phyloP scores from a whole-genome alignment of 2,329 filamentous ascomycete species.

The Cercospora zeae-maydis region DNA sequence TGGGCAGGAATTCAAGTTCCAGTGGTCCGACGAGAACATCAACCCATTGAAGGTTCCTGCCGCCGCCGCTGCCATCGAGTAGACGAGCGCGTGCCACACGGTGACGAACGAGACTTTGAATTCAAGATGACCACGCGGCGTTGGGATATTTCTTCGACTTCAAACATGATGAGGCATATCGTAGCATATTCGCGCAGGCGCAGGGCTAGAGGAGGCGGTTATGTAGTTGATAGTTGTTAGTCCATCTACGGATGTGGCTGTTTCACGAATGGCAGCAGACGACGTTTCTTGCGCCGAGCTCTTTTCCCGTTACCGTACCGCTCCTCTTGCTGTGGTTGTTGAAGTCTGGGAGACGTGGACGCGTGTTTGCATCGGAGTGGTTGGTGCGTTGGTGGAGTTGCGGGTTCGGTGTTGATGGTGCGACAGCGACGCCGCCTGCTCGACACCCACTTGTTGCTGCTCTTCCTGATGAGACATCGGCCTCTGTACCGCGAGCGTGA shows the following conservation, averaged over 20 bases:
- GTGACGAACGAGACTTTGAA: not conserved
- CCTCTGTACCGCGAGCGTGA: not conserved
- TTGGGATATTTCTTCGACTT: not conserved
- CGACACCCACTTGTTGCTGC: no score
- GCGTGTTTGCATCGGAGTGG: not conserved
- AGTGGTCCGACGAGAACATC: conserved; percentile 63
- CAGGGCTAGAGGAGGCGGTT: not conserved
- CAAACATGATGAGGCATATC: not conserved
- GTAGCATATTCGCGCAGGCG: conserved; percentile 10
- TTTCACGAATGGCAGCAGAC: conserved; percentile 3
- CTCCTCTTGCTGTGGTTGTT: not conserved
- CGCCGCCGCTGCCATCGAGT: conserved; percentile 29
- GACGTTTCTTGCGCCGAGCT: not conserved
- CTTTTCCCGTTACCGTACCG: not conserved
- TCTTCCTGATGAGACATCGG: not conserved
- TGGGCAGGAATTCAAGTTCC: conserved; percentile 69
- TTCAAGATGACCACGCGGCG: not conserved
- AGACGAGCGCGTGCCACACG: not conserved
- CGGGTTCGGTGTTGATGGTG: not conserved
- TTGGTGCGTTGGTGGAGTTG: not conserved
- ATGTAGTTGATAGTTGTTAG: not conserved
- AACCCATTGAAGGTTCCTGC: conserved; percentile 57
- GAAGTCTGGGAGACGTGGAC: not conserved
- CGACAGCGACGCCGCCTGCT: not conserved
- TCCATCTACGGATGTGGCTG: conserved; percentile 7